Evolutionary conservation across 78 protist genomes (phyloP), one percentile per base, ranked within the genome.

Genomic region (Dictyostelium capitatum): DNA sequence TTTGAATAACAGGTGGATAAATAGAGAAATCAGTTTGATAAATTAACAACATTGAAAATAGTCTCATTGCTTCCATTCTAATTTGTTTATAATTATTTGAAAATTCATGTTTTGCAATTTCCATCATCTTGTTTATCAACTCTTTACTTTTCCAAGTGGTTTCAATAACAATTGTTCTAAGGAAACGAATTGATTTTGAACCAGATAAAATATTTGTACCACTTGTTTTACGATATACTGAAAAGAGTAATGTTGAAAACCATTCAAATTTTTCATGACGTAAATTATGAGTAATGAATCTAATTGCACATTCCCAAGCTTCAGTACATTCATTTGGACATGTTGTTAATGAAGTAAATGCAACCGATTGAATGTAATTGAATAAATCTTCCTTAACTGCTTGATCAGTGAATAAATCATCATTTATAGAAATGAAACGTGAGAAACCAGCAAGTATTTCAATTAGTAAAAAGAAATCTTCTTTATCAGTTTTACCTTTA

Each of bases 51-150:
- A 46, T 0, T 6, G 48, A 2, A 1, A 77, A 65, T 5, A 87
- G 19, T 59, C 19, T 77, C 19, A 23, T 37, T 30, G 57, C 43
- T 17, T 87, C 93, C 32, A 54, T 54, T 77, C 93, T 74, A 32
- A 87, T 28, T 64, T 87, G 93, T 37, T 87, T 87, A 54, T 87
- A 77, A 20, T 64, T 82, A 50, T 87, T 77, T 23, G 93, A 87
- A 7, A 87, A 87, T 37, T 77, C 93, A 9, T 79, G 48, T 19
- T 47, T 47, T n/a, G 57, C 30, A 9, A 87, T 59, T 2, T 32
- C 54, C 17, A 77, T 10, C 6, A 77, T 17, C 51, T 57, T 41
- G 32, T 75, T 54, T 19, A 54, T 28, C 1, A 72, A 77, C 1
- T 48, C 56, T 12, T 37, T 43, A 28, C 79, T 75, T 43, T 77